A percentile compares a stretch with the other conserved stretches of the same genome.
Conservation (phyloP, 257 asterid species). For the Thymus quinquecostatus region DNA sequence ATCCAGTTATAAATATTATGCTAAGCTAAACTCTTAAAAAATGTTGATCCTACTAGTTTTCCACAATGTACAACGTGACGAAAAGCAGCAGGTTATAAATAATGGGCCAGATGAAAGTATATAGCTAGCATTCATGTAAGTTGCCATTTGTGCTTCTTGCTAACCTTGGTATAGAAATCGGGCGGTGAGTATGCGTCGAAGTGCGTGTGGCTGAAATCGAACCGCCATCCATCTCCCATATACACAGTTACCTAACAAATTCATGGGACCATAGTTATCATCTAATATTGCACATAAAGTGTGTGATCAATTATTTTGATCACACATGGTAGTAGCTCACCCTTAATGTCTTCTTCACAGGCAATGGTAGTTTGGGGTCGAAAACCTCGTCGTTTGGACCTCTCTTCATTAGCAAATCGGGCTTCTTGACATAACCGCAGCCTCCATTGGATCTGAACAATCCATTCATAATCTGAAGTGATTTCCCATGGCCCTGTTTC, state of each 20-base stretch:
- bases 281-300: neutral
- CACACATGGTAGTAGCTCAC: constrained; percentile 29
- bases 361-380: constrained; percentile 63
- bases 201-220: constrained; percentile 87
- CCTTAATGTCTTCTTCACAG: constrained; percentile 60
- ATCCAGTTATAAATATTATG: no score
- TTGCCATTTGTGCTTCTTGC: neutral
- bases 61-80: no score
- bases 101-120: no score
- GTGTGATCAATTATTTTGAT: neutral
- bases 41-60: no score
- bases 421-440: constrained; percentile 81
- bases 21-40: no score
- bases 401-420: constrained; percentile 62
- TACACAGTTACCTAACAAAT: constrained; percentile 60
- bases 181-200: constrained; percentile 87
- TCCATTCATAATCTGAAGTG: constrained; percentile 85
- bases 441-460: constrained; percentile 84
- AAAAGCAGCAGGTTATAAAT: no score
- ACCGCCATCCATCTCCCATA: constrained; percentile 87
- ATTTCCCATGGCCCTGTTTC: constrained; percentile 75
- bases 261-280: neutral
- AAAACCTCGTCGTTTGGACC: constrained; percentile 54
- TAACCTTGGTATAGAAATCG: constrained; percentile 80
- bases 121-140: neutral